phyloP scores from a whole-genome alignment of 2,329 filamentous ascomycete species.

The Trichophyton schoenleinii region DNA sequence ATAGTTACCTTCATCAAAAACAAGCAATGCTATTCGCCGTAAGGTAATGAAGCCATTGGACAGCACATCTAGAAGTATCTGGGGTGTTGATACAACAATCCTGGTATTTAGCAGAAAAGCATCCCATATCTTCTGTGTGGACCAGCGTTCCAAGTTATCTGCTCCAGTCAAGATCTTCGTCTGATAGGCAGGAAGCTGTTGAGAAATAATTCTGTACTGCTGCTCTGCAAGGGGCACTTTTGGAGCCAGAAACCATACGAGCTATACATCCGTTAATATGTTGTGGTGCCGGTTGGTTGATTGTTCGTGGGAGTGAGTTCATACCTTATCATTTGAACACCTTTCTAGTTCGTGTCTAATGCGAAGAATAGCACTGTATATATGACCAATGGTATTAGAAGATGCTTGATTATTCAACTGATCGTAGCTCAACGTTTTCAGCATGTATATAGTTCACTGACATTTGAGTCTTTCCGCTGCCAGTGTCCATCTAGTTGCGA shows the following conservation, averaged over 20 bases:
- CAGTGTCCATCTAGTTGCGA: conserved; percentile 59
- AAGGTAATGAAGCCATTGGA: conserved; percentile 61
- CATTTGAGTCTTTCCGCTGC: conserved; percentile 68
- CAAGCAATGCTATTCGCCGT: conserved; percentile 50
- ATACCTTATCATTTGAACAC: conserved; percentile 43
- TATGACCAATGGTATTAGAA: background rate
- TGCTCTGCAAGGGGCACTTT: conserved; percentile 57
- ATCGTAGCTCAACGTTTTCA: background rate
- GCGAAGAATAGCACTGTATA: conserved; percentile 50
- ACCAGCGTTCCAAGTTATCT: conserved; percentile 64
- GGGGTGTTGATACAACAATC: conserved; percentile 66
- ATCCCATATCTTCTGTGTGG: conserved; percentile 53
- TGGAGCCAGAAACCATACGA: conserved; percentile 61
- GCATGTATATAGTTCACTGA: conserved; percentile 29
- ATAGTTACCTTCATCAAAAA: conserved; percentile 66
- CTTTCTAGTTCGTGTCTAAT: conserved; percentile 53
- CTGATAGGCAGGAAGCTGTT: conserved; percentile 46
- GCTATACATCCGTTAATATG: conserved; percentile 16
- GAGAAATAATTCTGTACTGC: conserved; percentile 48
- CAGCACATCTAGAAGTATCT: conserved; percentile 62
- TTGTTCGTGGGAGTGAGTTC: background rate
- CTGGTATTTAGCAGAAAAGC: conserved; percentile 49
- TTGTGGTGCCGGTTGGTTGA: background rate
- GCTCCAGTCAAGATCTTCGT: conserved; percentile 53
- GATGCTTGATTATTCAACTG: background rate